These are phyloP conservation scores for Coniosporium apollinis DNA, from an alignment of 495 filamentous ascomycete species.

Conservation along the genomic window DNA sequence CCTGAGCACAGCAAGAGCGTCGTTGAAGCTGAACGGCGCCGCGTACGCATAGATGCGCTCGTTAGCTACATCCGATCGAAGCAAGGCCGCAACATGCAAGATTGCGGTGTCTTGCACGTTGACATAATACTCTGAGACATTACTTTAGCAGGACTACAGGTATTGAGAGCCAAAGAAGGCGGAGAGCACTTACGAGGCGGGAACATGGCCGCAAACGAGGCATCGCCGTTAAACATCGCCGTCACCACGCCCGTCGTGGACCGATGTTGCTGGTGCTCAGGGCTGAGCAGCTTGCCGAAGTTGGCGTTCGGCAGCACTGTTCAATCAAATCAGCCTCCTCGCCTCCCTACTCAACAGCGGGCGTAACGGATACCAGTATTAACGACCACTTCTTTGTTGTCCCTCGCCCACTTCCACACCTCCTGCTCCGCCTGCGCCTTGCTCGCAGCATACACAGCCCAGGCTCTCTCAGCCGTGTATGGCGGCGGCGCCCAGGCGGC, in stretches of 20 bases:
- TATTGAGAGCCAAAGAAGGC: no score
- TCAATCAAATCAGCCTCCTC: no score
- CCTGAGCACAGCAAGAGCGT: slow-evolving; percentile 19
- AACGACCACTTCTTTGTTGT: slow-evolving; percentile 8
- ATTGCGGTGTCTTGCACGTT: slow-evolving; percentile 33
- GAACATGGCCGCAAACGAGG: neutral
- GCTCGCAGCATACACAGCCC: slow-evolving; percentile 15
- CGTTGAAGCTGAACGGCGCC: slow-evolving; percentile 21
- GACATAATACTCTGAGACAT: slow-evolving; percentile 16
- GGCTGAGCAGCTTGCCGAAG: slow-evolving; percentile 9
- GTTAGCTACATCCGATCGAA: slow-evolving; percentile 23
- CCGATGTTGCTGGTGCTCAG: slow-evolving; percentile 6
- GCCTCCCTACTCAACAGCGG: no score
- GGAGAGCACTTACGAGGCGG: no score
- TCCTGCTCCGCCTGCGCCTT: slow-evolving; percentile 14
- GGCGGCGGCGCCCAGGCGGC: slow-evolving; percentile 27
- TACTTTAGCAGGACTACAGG: no score
- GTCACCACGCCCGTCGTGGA: slow-evolving; percentile 6
- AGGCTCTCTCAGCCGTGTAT: slow-evolving; percentile 16
- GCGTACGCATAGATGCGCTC: slow-evolving; percentile 34
- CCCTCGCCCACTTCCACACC: slow-evolving; percentile 13
- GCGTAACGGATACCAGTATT: neutral
- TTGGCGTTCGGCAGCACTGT: slow-evolving; percentile 14
- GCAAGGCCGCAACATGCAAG: slow-evolving; percentile 30
- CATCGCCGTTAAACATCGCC: slow-evolving; percentile 8